Conservation (phyloP, 2,329 filamentous ascomycete species). For the Dothidotthia symphoricarpi region DNA sequence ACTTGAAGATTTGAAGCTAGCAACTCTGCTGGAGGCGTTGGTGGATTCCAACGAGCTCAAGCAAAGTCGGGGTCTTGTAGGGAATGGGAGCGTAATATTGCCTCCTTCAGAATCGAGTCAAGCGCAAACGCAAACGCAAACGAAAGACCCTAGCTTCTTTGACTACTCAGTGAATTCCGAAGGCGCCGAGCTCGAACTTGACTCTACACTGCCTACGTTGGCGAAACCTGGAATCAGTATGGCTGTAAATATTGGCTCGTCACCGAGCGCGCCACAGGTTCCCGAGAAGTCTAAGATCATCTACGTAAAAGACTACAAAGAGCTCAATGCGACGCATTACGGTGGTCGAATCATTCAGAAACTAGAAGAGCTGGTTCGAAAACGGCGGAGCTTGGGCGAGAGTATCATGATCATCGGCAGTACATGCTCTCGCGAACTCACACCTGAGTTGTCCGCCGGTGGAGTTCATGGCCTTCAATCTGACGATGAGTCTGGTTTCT, state of each 20-base stretch:
- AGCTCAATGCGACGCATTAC: slow-evolving; percentile 67
- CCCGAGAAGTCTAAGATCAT: slow-evolving; percentile 61
- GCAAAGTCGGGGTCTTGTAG: slow-evolving; percentile 17
- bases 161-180: slow-evolving; percentile 27
- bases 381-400: slow-evolving; percentile 67
- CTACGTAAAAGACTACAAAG: slow-evolving; percentile 77
- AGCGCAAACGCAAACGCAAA: slow-evolving; percentile 1
- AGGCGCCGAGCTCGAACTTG: slow-evolving; percentile 24
- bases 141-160: slow-evolving; percentile 28
- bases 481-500: slow-evolving; percentile 33
- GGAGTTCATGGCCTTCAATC: slow-evolving; percentile 50
- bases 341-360: slow-evolving; percentile 68
- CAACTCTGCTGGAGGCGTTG: slow-evolving; percentile 33
- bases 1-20: slow-evolving; percentile 40
- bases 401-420: slow-evolving; percentile 79
- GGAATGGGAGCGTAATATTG: not conserved
- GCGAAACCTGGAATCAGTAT: slow-evolving; percentile 16
- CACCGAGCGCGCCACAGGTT: slow-evolving; percentile 14
- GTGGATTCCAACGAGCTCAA: slow-evolving; percentile 36
- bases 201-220: slow-evolving; percentile 19
- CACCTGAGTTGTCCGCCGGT: slow-evolving; percentile 44
- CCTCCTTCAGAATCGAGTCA: not conserved
- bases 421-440: slow-evolving; percentile 56
- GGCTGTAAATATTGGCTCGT: slow-evolving; percentile 20
- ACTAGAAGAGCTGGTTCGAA: slow-evolving; percentile 69